Base-by-base conservation (phyloP, 177 flowering plant species). In the Vitis hybrid region DNA sequence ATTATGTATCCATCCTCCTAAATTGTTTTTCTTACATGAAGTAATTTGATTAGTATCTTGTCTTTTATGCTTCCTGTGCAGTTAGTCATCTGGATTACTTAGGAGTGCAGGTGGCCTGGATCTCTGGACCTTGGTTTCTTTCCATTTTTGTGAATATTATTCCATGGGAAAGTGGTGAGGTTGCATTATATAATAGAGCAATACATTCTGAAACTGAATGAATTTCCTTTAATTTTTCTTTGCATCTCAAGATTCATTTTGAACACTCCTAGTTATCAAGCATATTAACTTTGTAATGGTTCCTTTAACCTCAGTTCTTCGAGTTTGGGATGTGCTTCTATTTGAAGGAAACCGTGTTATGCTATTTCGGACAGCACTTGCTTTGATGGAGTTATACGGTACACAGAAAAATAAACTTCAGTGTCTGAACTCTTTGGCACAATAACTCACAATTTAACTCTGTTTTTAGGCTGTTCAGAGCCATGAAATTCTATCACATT, bases 121-220 rank as follows among this genome's bases (percentile, higher is more conserved):
- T 96, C 32, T 83, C 94, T 70, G 99, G 92, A 65, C 97, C 99
- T 18, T 96, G 99, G 99, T 93, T 96, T 74, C 93, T 96, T 71
- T 89, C 99, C 64, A 96, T 96, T 74, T 96, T 96, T 75, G 84
- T 93, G 81, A 96, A 96, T 81, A 91, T 93, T 88, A 89, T 93
- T 81, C 99, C 99, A 19, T 93, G 99, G 99, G 99, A 96, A 87
- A 91, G 97, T 81, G 98, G 99, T 93, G 80, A 91, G 97, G 64
- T 84, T 81, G 70, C 63, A 30, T 56, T 70, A 26, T 66, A 34
- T 72, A n/a, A 48, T 64, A 21, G 30, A 56, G 54, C 34, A 71
- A 51, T 67, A 58, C 51, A 67, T 34, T 63, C 64, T 58, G 15
- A n/a, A 58, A 12, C 10, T 55, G 26, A 54, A 54, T 54, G 48